These are phyloP conservation scores for Poa pratensis DNA, from an alignment of 176 grass and related monocot species.

Conservation along the genomic window DNA sequence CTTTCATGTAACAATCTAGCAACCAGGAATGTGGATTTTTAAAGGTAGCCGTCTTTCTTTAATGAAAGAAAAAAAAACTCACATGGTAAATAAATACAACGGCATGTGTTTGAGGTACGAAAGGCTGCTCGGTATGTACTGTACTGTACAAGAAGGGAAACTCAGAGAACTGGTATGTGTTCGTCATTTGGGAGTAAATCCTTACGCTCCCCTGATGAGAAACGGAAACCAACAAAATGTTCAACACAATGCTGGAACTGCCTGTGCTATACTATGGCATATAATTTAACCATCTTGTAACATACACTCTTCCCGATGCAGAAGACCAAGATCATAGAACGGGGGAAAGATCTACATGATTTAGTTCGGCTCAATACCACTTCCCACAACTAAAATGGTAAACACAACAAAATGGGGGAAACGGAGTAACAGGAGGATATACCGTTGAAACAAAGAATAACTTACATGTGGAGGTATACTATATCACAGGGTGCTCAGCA, in stretches of 20 bases:
- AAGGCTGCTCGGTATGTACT: not conserved
- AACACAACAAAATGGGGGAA: constrained; percentile 44
- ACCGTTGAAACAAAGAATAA: constrained; percentile 42
- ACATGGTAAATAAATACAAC: not conserved
- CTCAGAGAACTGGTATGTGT: not conserved
- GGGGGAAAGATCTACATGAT: constrained; percentile 21
- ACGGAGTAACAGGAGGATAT: constrained; percentile 13
- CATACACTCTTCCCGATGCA: constrained; percentile 40
- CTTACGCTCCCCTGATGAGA: not conserved
- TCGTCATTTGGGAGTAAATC: not conserved
- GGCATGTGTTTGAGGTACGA: not conserved
- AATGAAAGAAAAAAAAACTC: not conserved
- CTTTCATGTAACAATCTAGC: not conserved
- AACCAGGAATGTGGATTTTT: not conserved
- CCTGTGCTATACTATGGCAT: constrained; percentile 40
- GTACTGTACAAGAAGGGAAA: not conserved
- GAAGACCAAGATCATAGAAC: constrained; percentile 24
- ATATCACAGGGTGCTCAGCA: constrained; percentile 36
- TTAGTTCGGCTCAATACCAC: constrained; percentile 35
- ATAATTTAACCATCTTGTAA: constrained; percentile 50
- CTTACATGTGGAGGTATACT: constrained; percentile 48
- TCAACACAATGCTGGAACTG: not conserved
- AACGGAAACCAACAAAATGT: not conserved
- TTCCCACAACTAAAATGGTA: constrained; percentile 38
- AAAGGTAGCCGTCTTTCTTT: not conserved